Percentiles rank a stretch among this genome's conserved stretches.
phyloP scores from a whole-genome alignment of 169 alveolate genomes.

The Fabrea salina region DNA sequence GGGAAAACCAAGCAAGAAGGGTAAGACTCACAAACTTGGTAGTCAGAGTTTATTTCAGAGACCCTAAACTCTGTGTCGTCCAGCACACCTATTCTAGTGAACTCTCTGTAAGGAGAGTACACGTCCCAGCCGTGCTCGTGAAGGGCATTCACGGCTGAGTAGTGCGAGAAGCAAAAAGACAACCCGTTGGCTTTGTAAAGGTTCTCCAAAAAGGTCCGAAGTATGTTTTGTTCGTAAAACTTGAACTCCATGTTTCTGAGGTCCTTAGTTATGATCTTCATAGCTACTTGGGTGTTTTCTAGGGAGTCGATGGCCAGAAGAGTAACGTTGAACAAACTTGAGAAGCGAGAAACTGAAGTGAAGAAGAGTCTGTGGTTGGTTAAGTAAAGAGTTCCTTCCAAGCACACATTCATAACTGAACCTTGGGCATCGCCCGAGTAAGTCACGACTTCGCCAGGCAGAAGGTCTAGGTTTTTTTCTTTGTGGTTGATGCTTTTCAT shows the following conservation, averaged over 20 bases:
- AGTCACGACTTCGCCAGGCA: constrained; percentile 5
- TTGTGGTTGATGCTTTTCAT: neutral
- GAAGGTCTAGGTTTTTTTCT: neutral
- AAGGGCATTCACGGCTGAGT: neutral
- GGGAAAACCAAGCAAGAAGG: constrained; percentile 60
- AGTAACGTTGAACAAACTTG: neutral
- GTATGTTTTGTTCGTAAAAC: neutral
- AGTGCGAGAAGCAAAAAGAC: neutral
- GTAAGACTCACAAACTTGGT: constrained; percentile 51
- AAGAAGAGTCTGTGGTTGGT: constrained; percentile 2
- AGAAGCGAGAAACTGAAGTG: neutral
- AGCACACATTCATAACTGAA: neutral
- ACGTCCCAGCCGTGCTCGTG: neutral
- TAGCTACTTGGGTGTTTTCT: neutral
- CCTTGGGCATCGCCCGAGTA: neutral
- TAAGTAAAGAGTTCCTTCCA: neutral
- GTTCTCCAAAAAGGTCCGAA: neutral
- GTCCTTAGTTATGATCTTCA: constrained; percentile 10
- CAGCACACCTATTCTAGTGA: constrained; percentile 6
- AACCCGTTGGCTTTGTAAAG: neutral
- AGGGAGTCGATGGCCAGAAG: neutral
- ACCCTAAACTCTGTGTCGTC: constrained; percentile 29
- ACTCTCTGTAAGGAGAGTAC: constrained; percentile 20
- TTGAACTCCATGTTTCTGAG: neutral
- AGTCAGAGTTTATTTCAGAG: constrained; percentile 46